Evolutionary conservation across 345 rosid genomes (phyloP).

Genomic region (Salix udensis): DNA sequence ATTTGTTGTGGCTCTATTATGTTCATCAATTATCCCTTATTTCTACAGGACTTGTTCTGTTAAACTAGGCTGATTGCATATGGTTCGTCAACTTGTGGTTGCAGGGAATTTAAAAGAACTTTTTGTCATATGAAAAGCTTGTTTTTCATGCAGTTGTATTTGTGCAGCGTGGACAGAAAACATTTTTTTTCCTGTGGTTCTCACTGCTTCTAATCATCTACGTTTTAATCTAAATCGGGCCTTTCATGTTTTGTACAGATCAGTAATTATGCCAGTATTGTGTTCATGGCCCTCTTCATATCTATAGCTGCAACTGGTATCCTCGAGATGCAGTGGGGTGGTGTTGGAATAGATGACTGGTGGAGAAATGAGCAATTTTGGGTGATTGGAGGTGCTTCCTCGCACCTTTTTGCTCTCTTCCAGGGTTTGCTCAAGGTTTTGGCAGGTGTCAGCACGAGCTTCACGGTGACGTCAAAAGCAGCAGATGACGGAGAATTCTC

Average conservation of each 20-base stretch:
- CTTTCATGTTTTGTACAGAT: constrained; percentile 53
- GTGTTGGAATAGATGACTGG: constrained; percentile 91
- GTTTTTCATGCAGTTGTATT: background rate
- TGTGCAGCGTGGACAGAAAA: background rate
- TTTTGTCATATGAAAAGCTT: background rate
- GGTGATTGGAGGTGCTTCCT: constrained; percentile 98
- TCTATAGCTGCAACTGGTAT: constrained; percentile 92
- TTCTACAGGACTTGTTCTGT: background rate
- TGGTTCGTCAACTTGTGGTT: background rate
- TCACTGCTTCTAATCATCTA: background rate
- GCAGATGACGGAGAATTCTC: constrained; percentile 94
- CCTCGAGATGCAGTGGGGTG: constrained; percentile 99
- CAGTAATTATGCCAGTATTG: constrained; percentile 83
- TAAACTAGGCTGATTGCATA: background rate
- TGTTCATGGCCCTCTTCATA: constrained; percentile 84
- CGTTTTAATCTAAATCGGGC: constrained; percentile 1
- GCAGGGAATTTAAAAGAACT: no score
- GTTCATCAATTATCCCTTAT: background rate
- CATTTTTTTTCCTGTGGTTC: background rate
- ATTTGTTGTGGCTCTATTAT: background rate
- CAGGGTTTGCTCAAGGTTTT: constrained; percentile 95
- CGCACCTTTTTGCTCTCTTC: constrained; percentile 89
- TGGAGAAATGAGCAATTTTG: constrained; percentile 99
- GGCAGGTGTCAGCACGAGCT: constrained; percentile 88
- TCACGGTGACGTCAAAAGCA: constrained; percentile 90